phyloP scores from a whole-genome alignment of 2,329 filamentous ascomycete genomes.

The Aspergillus pseudonomiae region DNA sequence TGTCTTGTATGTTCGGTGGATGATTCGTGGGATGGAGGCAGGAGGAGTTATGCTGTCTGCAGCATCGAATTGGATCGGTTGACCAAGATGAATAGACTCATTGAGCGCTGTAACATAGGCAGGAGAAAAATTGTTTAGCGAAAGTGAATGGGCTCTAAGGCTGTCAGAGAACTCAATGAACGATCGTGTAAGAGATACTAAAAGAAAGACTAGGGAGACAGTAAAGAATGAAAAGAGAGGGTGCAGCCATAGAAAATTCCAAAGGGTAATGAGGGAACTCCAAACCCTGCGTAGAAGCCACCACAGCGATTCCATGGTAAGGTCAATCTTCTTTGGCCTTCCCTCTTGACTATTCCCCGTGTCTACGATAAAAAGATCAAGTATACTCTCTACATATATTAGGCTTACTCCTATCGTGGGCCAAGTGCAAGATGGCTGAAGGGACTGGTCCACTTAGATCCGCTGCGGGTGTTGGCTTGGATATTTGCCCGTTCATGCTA shows the following conservation, averaged over 20 bases:
- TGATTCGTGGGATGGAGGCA: background rate
- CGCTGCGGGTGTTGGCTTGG: background rate
- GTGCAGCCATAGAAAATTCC: background rate
- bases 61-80: background rate
- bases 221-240: background rate
- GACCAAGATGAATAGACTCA: background rate
- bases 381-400: background rate
- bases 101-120: constrained; percentile 2
- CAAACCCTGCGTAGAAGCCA: background rate
- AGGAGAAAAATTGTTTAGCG: background rate
- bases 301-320: background rate
- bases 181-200: background rate
- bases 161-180: background rate
- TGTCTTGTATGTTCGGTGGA: background rate
- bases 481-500: background rate
- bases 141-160: background rate
- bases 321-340: background rate
- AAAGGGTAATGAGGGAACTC: background rate
- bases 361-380: background rate
- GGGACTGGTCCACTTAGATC: background rate
- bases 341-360: background rate
- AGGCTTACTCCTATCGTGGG: background rate
- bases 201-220: background rate
- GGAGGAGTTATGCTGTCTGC: background rate
- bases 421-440: background rate